Evolutionary conservation across 176 grass and related monocot genomes (phyloP).

Genomic region (Oropetium thomaeum): DNA sequence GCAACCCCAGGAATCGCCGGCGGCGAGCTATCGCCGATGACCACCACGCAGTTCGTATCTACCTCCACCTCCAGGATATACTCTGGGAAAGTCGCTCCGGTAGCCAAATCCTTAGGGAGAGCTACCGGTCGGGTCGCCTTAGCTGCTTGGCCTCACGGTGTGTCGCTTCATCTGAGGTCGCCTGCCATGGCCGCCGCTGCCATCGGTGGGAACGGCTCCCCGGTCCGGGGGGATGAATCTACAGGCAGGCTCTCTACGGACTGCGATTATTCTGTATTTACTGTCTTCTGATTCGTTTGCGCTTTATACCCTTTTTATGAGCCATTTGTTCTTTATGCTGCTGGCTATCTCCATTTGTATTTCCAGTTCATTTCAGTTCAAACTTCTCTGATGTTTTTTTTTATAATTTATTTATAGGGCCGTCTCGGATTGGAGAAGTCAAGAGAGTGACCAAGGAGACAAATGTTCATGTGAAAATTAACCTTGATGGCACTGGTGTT

Average conservation of each 20-base stretch:
- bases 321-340: background rate
- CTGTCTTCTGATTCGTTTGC: background rate
- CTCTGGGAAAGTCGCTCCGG: background rate
- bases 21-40: slow-evolving; percentile 23
- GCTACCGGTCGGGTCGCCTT: background rate
- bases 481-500: slow-evolving; percentile 82
- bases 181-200: slow-evolving; percentile 12
- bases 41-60: slow-evolving; percentile 11
- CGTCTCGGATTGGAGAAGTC: slow-evolving; percentile 62
- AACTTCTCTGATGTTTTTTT: background rate
- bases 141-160: background rate
- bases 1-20: background rate
- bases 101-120: background rate
- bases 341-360: background rate
- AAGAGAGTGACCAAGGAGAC: slow-evolving; percentile 88
- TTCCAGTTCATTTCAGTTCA: background rate
- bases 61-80: background rate
- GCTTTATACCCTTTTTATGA: background rate
- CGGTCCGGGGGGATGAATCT: background rate
- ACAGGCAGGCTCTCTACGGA: background rate
- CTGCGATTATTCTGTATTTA: background rate
- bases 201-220: slow-evolving; percentile 29
- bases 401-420: slow-evolving; percentile 23
- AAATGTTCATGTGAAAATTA: slow-evolving; percentile 80
- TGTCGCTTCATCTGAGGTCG: background rate